Evolutionary conservation across 306 rosid species (phyloP), one percentile per base, ranked within the genome.

Genomic region (Gynostemma pentaphyllum): DNA sequence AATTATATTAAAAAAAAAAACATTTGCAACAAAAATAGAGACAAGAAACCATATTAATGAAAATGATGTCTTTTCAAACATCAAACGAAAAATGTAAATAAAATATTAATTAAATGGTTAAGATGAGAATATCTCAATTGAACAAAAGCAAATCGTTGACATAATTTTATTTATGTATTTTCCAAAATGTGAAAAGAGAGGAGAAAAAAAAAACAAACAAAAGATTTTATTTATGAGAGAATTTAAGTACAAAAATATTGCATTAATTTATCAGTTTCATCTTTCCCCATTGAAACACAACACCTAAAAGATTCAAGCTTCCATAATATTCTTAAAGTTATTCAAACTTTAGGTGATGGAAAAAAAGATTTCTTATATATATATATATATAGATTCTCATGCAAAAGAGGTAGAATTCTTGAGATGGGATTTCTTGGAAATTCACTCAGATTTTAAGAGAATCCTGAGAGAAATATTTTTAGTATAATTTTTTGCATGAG

Each of bases 1-100:
- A 47, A 47, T 7, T n/a, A n/a, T n/a, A n/a, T n/a, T n/a, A 47
- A 47, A 47, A 47, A 47, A 48, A 13, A 49, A 13, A 54, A 34
- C 40, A 30, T 16, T 32, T 57, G 45, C 45, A 39, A 37, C 26
- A 21, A 60, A 45, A n/a, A n/a, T n/a, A 45, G 65, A 60, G 65
- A 60, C 65, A 39, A 39, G 18, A n/a, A 44, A 60, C 48, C 32
- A 60, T 39, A 19, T 60, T 60, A 37, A 60, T 37, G 65, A 60
- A 39, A 32, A 60, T 39, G 30, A 60, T 60, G 65, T 36, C 39
- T 37, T 60, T 11, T 52, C 5, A 14, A 50, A 52, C 59, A 52
- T 52, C 59, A 52, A 22, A 50, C 24, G 56, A n/a, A n/a, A 14
- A 16, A 56, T 57, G n/a, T 36, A 36, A 0, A 18, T 14, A 52